phyloP scores from a whole-genome alignment of 1,139 yeast genomes.

The Magnusiomyces paraingens region DNA sequence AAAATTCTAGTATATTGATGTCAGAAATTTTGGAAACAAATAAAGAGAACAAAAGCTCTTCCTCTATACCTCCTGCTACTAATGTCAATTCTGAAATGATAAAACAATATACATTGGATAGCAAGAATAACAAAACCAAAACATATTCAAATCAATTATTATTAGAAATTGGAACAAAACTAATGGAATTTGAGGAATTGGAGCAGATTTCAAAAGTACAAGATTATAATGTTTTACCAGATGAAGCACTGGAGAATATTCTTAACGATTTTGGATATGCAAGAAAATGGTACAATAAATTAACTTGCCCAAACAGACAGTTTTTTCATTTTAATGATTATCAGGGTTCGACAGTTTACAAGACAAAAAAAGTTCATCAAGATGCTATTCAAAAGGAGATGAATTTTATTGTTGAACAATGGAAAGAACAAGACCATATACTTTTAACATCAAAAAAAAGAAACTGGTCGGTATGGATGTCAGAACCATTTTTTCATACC shows the following conservation, averaged over 20 bases:
- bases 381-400: neutral
- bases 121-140: too few species aligned
- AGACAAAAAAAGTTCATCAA: neutral
- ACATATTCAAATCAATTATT: too few species aligned
- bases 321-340: conserved; percentile 1
- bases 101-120: too few species aligned
- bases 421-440: neutral
- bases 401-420: neutral
- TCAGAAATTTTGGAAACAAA: too few species aligned
- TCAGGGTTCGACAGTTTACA: neutral
- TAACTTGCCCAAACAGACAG: conserved; percentile 1
- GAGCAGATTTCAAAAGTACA: too few species aligned
- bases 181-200: too few species aligned
- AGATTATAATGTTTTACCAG: too few species aligned
- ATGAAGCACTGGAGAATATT: neutral
- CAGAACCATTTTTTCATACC: neutral
- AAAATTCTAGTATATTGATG: too few species aligned
- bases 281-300: conserved; percentile 2
- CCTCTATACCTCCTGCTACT: too few species aligned
- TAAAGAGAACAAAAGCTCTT: too few species aligned
- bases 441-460: neutral
- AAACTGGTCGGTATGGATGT: neutral
- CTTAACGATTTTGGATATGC: conserved; percentile 2
- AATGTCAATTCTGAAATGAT: too few species aligned
- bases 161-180: too few species aligned